Base-by-base conservation (phyloP, 1,284 basidiomycete genomes). In the Trichosporon ovoides region DNA sequence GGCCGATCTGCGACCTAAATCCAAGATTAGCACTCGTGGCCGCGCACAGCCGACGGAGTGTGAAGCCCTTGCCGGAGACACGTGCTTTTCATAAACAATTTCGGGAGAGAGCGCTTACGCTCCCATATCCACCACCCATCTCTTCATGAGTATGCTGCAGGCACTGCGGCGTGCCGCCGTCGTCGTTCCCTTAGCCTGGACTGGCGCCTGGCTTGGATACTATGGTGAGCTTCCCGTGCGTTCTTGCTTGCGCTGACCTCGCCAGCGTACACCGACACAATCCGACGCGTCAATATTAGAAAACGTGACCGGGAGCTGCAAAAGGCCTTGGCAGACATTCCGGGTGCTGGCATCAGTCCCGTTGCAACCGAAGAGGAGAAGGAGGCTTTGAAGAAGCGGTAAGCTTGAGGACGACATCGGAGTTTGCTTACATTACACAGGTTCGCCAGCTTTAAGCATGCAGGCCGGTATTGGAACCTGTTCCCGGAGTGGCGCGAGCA, bases 401-500 rank as follows among this genome's bases (percentile, higher is more conserved):
- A 60, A 55, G 70, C 63, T 3, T 13, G 14, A 19, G 4, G 14
- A 10, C 2, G 33, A 33, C 3, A 19, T 53, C 28, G 14, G 13
- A n/a, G n/a, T 31, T 10, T 24, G 9, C 48, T 52, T 38, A 52
- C 43, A 35, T n/a, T 7, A n/a, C 9, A 14, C 61, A 76, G 72
- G 11, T 75, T 71, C 58, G 56, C 68, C 24, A 71, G 69, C 55
- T 55, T 73, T 38, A 65, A 67, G 57, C 75, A 69, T 53, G 72
- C 72, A 7, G 74, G 74, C 20, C 57, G 74, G 36, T 74, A 70
- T 60, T 75, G 74, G 65, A 80, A 81, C 62, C 77, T 79, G 2
- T 77, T 79, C 51, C 71, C 73, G 11, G 80, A 81, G 60, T 81
- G 80, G 80, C 68, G 80, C 57, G 80, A 81, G 61, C 80, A 80